Base-by-base conservation (phyloP, 2,329 filamentous ascomycete genomes). In the Bipolaris cookei region DNA sequence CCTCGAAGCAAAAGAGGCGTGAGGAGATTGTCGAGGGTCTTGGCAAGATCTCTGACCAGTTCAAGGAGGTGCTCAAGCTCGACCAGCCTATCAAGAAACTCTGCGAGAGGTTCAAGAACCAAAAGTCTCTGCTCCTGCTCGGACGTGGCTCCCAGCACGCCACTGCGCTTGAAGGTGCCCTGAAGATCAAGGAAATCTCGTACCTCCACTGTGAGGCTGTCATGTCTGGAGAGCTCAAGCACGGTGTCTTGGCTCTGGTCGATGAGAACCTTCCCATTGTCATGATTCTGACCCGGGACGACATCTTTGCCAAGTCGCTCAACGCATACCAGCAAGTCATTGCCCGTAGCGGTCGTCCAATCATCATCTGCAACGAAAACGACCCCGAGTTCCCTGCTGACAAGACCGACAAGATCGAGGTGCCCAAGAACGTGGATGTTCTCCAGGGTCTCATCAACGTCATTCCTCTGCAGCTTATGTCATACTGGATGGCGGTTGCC, bases 141-240 rank as follows among this genome's bases (percentile, higher is more conserved):
- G 95, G 95, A 60, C 91, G 95, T 83, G 95, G 95, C 68, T 92
- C 92, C 76, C 95, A 99, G 82, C 97, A 93, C 83, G 93, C 94
- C 59, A 99, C 95, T 70, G 95, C 95, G 54, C 88, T 99, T 20
- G 95, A 99, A 84, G 95, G 86, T 80, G 95, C 95, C 47, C 85
- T 99, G 69, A 99, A 99, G 86, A 99, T 99, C 81, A 99, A 99
- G 87, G 95, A 99, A 82, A 99, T 99, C 73, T 98, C 94, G 16
- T 99, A 99, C 81, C 90, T 99, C 58, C 95, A 99, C 81, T 99
- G 95, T 80, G 95, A 99, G 83, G 95, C 95, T 70, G 95, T 99
- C 83, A 99, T 99, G 95, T 98, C 95, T 64, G 95, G 95, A 80
- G 95, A 99, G 82, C 86, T 99, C 72, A 99, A 99, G 87, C 95